These are phyloP conservation scores for Taphrina pruni DNA, from an alignment of 1,139 yeast genomes.

Conservation along the genomic window DNA sequence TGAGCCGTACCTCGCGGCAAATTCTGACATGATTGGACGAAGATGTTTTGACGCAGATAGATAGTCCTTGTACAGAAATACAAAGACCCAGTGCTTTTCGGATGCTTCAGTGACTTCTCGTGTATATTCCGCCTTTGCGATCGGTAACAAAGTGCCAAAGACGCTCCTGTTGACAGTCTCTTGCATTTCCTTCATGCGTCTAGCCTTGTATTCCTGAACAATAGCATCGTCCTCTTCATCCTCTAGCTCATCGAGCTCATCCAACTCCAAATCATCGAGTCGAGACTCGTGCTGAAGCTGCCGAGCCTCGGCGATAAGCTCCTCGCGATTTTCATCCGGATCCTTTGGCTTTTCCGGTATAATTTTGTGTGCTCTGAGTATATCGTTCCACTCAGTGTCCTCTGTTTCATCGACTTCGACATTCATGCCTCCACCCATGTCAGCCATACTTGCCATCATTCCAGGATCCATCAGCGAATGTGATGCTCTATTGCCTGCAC, in stretches of 20 bases:
- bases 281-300: conserved; percentile 74
- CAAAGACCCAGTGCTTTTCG: conserved; percentile 64
- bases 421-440: conserved; percentile 35
- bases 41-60: conserved; percentile 43
- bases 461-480: conserved; percentile 14
- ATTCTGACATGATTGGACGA: conserved; percentile 47
- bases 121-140: conserved; percentile 86
- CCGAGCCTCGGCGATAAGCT: conserved; percentile 83
- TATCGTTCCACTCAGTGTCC: conserved; percentile 99
- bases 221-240: conserved; percentile 74
- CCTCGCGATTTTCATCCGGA: conserved; percentile 84
- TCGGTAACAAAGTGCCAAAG: conserved; percentile 77
- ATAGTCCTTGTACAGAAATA: conserved; percentile 61
- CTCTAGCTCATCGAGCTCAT: conserved; percentile 57
- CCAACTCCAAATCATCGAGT: conserved; percentile 74
- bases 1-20: conserved; percentile 72
- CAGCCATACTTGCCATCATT: conserved; percentile 31
- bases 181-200: conserved; percentile 75
- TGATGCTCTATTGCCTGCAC: too few species aligned
- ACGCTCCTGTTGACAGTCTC: conserved; percentile 65
- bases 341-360: conserved; percentile 92
- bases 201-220: conserved; percentile 71
- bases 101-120: conserved; percentile 85
- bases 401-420: conserved; percentile 74
- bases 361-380: conserved; percentile 83